Evolutionary conservation across 495 filamentous ascomycete genomes (phyloP), one percentile per base, ranked within the genome.

Genomic region (Penicillium simplicissimum): DNA sequence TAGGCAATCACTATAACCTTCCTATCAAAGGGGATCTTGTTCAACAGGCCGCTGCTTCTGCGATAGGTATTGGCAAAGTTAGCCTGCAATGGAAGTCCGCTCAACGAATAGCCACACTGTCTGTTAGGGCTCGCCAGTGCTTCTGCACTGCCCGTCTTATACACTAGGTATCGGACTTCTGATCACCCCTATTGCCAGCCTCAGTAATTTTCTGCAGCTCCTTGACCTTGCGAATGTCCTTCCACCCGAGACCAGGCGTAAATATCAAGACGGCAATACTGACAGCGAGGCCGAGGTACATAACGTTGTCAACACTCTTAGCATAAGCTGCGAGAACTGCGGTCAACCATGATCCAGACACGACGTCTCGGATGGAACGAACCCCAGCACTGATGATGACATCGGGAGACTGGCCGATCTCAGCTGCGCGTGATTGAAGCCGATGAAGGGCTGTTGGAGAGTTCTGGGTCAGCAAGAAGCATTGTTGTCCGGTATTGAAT

Each of bases 251-350:
- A 34, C 68, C 68, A 33, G 56, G 62, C 28, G 59, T 51, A 37
- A 67, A 67, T 1, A 60, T 51, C 21, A 69, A 53, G 14, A 55
- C 52, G 28, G 38, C 37, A 10, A 58, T 4, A 2, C 45, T 53
- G 17, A 67, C 52, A 19, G 55, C 64, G 25, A 58, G 51, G 33
- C 59, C 60, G 9, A 69, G 52, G 33, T 70, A 70, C 51, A 70
- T 59, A 31, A 62, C 59, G 2, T 55, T 10, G 36, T 64, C 61
- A 15, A 69, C 34, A 9, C 60, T 62, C 15, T 80, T 71, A 53
- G 88, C 89, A 65, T 91, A 94, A 0, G 87, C 85, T 17, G 64
- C 25, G 11, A 85, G 79, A 37, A 92, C 84, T 5, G 65, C 77
- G 0, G 76, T 62, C 13, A 90, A 63, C 54, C 72, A 64, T 0